Percentiles rank a stretch among this genome's conserved stretches.
Conservation (phyloP, 2,329 filamentous ascomycete genomes). For the Periconia digitata region DNA sequence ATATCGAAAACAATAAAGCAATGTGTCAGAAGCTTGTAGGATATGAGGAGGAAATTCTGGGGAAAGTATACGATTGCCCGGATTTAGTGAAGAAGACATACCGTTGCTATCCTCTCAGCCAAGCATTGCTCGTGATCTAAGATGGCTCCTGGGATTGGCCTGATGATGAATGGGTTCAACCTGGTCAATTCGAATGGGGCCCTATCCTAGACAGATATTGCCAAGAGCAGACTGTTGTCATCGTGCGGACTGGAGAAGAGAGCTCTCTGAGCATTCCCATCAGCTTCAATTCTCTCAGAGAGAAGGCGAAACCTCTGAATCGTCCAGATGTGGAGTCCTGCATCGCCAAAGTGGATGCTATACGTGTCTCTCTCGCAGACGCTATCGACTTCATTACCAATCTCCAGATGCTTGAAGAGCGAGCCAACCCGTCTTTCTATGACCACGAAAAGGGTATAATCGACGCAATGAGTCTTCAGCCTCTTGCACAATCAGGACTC, state of each 20-base stretch:
- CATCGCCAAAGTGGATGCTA: neutral
- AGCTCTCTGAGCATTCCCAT: neutral
- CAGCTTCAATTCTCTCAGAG: neutral
- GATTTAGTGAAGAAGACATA: too few relatives aligned
- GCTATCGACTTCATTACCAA: neutral
- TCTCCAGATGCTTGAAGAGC: neutral
- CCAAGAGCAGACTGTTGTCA: neutral
- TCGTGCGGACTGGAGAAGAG: constrained; percentile 1
- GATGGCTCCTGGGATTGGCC: neutral
- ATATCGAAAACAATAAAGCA: neutral
- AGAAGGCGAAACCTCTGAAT: neutral
- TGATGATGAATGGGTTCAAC: neutral
- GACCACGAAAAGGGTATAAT: neutral
- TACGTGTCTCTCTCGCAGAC: neutral
- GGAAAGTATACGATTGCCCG: too few relatives aligned
- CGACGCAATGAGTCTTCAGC: neutral
- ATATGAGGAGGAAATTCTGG: neutral
- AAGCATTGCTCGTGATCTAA: neutral
- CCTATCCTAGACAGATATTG: neutral
- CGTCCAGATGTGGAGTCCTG: neutral
- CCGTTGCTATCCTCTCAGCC: neutral
- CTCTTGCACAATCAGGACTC: neutral
- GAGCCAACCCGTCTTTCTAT: neutral
- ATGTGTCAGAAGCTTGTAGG: neutral
- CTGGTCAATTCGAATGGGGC: neutral